Conservation (phyloP, 2,329 filamentous ascomycete species). For the Claviceps humidiphila region DNA sequence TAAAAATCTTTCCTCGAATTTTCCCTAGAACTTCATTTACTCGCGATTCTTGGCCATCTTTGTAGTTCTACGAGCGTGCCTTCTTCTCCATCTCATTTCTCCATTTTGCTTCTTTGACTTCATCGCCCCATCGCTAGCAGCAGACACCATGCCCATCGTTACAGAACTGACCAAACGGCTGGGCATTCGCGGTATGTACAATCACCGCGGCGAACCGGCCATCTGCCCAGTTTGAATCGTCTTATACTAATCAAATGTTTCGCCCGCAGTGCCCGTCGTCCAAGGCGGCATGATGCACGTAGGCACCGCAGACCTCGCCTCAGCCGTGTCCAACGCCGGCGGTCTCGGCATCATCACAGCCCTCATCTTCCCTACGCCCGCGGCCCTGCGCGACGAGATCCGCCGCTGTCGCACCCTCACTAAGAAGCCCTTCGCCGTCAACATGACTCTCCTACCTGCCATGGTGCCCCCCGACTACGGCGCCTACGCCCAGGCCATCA, state of each 20-base stretch:
- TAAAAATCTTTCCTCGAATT: too few relatives aligned
- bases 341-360: slow-evolving; percentile 73
- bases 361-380: slow-evolving; percentile 84
- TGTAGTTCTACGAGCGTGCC: too few relatives aligned
- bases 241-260: neutral
- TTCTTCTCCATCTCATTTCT: neutral
- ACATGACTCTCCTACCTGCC: slow-evolving; percentile 84
- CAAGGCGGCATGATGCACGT: slow-evolving; percentile 85
- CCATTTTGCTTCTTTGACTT: neutral
- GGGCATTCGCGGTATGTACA: slow-evolving; percentile 36
- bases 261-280: slow-evolving; percentile 54
- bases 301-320: slow-evolving; percentile 66
- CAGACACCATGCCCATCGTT: slow-evolving; percentile 37
- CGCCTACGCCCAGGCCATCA: slow-evolving; percentile 81
- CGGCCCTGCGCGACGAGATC: slow-evolving; percentile 89
- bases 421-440: slow-evolving; percentile 73
- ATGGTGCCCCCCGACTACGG: slow-evolving; percentile 84
- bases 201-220: neutral
- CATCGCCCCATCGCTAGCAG: neutral
- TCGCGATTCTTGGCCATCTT: too few relatives aligned
- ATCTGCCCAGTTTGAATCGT: neutral
- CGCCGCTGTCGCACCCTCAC: slow-evolving; percentile 71
- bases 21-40: too few relatives aligned
- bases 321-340: slow-evolving; percentile 68
- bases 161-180: slow-evolving; percentile 44